Base-by-base conservation (phyloP, 768 basidiomycete species). In the Gyrodon lividus region DNA sequence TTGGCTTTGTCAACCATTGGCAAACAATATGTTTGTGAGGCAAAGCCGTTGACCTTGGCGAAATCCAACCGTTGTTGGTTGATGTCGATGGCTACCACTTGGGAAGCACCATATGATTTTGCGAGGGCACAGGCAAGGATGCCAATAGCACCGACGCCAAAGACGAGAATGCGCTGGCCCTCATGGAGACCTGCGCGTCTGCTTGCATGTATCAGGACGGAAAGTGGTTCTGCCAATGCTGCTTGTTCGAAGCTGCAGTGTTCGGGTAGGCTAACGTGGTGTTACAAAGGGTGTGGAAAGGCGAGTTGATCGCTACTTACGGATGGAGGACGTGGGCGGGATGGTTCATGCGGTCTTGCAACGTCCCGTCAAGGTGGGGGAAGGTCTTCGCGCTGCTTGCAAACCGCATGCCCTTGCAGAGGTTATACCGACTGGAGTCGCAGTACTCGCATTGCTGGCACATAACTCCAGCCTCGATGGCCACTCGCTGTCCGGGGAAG, bases 81-180 rank as follows among this genome's bases (percentile, higher is more conserved):
- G 72, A 96, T 96, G 74, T 98, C 96, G 54, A 86, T 74, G 22
- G 87, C 88, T 54, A 88, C 81, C 61, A 93, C 77, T 59, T 78
- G 76, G 4, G 82, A 75, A 4, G 89, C 89, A 41, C 92, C 92
- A 43, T 74, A 72, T 19, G 82, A 75, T 58, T 82, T 81, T 34
- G 90, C 88, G 51, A 96, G 79, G 3, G 89, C 80, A 64, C 88
- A 90, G 0, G 90, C 90, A 37, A 98, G 84, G 34, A 97, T 80
- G 46, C 96, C 96, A 67, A 98, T 96, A 8, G 96, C 83, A 44
- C 96, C 96, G 17, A 88, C 90, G 48, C 96, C 96, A 57, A 93
- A 87, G 46, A 98, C 87, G 55, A 97, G 85, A 41, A 96, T 83
- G 45, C 82, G 76, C 51, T 90, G 83, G 28, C 85, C 84, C 7